These are phyloP conservation scores for Myxozyma udenii DNA, from an alignment of 805 yeast genomes.

Conservation along the genomic window DNA sequence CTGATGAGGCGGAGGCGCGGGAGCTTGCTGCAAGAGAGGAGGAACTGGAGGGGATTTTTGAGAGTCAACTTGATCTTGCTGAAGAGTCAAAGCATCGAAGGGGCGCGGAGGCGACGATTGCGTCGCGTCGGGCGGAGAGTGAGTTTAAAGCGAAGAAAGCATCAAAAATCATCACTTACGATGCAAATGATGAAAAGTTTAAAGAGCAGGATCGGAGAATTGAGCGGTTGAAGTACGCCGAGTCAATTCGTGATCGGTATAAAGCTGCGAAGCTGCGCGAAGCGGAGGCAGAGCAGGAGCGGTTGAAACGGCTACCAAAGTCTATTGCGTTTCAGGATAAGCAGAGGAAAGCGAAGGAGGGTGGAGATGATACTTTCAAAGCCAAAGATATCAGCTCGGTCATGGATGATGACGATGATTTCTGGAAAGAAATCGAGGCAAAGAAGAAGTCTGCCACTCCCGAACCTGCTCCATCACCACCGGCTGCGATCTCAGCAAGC, in stretches of 20 bases:
- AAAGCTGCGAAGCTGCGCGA: conserved; percentile 10
- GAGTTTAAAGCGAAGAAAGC: neutral
- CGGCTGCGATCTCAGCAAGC: too few relatives aligned
- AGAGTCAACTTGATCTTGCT: conserved; percentile 10
- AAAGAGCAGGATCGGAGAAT: conserved; percentile 18
- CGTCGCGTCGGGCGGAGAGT: neutral
- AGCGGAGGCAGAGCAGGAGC: conserved; percentile 17
- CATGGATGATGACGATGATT: conserved; percentile 11
- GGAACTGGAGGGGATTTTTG: conserved; percentile 15
- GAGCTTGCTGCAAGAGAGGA: conserved; percentile 2
- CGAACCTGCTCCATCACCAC: too few relatives aligned
- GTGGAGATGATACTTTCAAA: neutral
- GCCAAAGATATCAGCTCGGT: neutral
- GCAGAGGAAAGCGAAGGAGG: conserved; percentile 1
- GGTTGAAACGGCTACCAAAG: conserved; percentile 22
- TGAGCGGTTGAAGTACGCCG: conserved; percentile 15
- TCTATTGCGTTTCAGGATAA: conserved; percentile 11
- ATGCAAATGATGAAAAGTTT: conserved; percentile 17
- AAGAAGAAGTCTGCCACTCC: neutral
- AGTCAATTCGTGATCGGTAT: conserved; percentile 19
- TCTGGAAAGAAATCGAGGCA: conserved; percentile 22
- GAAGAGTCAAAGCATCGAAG: neutral
- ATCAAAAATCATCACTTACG: conserved; percentile 10
- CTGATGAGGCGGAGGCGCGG: conserved; percentile 1
- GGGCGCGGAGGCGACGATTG: neutral